Evolutionary conservation across 306 rosid genomes (phyloP), one percentile per base, ranked within the genome.

Genomic region (Sesbania bispinosa): DNA sequence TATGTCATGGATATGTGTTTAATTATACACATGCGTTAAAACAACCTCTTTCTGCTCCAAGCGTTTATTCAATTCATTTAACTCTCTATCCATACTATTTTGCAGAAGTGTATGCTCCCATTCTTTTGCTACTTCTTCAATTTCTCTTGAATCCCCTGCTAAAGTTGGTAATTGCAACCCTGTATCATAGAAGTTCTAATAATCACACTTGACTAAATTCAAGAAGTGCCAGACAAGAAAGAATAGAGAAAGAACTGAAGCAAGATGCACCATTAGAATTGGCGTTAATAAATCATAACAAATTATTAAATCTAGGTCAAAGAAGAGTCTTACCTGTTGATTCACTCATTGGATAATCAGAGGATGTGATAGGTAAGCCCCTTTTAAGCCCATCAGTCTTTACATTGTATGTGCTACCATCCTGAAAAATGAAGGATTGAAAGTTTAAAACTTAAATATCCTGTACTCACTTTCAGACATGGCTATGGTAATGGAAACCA

Each of bases 31-130:
- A 65, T 43, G 57, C 55, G 46, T 10, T 46, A 35, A 57, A 69
- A 55, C 54, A 48, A 63, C 98, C 97, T 93, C 98, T 81, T 93
- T 93, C 87, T 93, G 85, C 77, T 93, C 90, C 71, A 93, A 82
- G 74, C 97, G 94, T 77, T 90, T 90, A 76, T 93, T 90, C 80
- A 93, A 80, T 81, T 93, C 98, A 45, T 88, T 81, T 65, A 93
- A 74, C 79, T 93, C 98, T 80, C 84, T 90, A 67, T 93, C 98
- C 98, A 93, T 93, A 50, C 90, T 87, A 78, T 79, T 89, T 32
- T 93, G 96, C 67, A 93, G 79, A 74, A 90, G 94, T 57, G 90
- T 90, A 83, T 93, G 98, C 83, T 93, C 98, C 98, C 90, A 93
- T 62, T 90, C 98, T 82, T 93, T 93, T 38, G 85, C 89, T 35